Percentiles rank a stretch among this genome's conserved stretches.
Conservation (phyloP, 768 basidiomycete species). For the Lentinula boryana region DNA sequence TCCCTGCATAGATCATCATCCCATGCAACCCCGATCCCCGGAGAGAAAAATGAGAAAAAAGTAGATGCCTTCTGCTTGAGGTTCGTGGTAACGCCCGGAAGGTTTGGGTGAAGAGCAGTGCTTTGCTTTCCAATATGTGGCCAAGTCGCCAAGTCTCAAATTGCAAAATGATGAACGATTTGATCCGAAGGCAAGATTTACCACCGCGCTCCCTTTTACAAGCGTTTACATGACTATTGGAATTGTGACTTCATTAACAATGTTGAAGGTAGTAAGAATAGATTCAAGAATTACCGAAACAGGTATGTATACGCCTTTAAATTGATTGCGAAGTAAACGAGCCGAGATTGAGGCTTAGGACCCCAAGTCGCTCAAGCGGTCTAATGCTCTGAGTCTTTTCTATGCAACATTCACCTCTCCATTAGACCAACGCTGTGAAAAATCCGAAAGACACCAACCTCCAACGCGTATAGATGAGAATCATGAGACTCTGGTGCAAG, state of each 20-base stretch:
- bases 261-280: no score
- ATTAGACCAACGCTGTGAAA: conserved; percentile 43
- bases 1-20: not conserved
- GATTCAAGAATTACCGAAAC: no score
- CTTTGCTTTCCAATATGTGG: no score
- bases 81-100: no score
- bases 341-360: not conserved
- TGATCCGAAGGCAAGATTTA: not conserved
- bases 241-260: no score
- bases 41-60: not conserved
- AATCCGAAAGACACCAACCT: conserved; percentile 33
- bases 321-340: no score
- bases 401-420: conserved; percentile 15
- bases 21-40: not conserved
- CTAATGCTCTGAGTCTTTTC: not conserved
- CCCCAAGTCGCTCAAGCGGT: not conserved
- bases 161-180: not conserved
- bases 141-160: no score
- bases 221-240: no score
- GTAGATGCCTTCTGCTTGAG: no score
- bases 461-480: conserved; percentile 70
- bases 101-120: no score
- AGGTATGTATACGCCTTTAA: not conserved
- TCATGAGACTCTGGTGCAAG: conserved; percentile 73
- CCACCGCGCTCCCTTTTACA: no score